phyloP scores from a whole-genome alignment of 805 yeast genomes.

The Candida argentea region DNA sequence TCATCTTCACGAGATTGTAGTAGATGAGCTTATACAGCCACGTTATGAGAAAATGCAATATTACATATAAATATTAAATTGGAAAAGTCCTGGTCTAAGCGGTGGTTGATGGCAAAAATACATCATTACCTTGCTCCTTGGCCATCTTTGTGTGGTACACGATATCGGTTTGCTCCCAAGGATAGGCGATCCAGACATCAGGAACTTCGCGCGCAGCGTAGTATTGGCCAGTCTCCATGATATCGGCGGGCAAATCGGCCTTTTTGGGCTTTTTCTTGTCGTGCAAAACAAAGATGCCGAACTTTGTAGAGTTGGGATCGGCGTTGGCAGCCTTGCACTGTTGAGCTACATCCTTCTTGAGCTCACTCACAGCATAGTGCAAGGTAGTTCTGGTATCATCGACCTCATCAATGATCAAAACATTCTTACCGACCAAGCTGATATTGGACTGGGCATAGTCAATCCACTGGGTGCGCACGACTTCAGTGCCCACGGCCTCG shows the following conservation, averaged over 20 bases:
- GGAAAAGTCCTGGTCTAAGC: slow-evolving; percentile 3
- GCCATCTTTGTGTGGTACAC: slow-evolving; percentile 65
- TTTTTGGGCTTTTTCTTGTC: slow-evolving; percentile 65
- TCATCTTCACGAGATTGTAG: neutral
- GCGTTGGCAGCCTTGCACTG: slow-evolving; percentile 47
- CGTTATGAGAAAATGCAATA: no score
- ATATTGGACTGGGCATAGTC: slow-evolving; percentile 59
- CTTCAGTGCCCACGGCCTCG: slow-evolving; percentile 51
- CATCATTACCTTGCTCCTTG: slow-evolving; percentile 65
- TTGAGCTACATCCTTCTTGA: slow-evolving; percentile 57
- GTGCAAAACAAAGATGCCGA: slow-evolving; percentile 70
- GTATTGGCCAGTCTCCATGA: slow-evolving; percentile 50
- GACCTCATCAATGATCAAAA: slow-evolving; percentile 72
- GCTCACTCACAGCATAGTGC: slow-evolving; percentile 67
- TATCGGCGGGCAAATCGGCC: slow-evolving; percentile 59
- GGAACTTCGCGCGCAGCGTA: slow-evolving; percentile 69
- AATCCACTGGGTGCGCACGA: slow-evolving; percentile 76
- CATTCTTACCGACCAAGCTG: slow-evolving; percentile 56
- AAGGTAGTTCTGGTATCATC: slow-evolving; percentile 82
- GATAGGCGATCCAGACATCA: slow-evolving; percentile 79
- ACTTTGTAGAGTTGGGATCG: slow-evolving; percentile 42
- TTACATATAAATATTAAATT: slow-evolving; percentile 1
- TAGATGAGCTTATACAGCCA: neutral
- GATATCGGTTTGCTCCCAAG: slow-evolving; percentile 77
- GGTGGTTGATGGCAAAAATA: slow-evolving; percentile 28